Evolutionary conservation across 2,329 filamentous ascomycete genomes (phyloP).

Genomic region (Venturia asperata): DNA sequence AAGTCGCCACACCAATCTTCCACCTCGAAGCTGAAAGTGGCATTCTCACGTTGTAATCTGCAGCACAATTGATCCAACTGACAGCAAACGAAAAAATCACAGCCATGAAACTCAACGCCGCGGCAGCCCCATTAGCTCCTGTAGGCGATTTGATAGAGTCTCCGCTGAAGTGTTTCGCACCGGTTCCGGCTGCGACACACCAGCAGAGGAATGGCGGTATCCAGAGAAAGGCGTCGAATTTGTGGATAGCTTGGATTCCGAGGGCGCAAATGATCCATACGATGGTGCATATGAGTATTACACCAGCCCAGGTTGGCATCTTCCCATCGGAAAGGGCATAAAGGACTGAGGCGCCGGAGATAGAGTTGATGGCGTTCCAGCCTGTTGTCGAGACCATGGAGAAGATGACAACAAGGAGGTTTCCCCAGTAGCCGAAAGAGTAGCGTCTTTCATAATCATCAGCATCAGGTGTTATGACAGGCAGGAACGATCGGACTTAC

Average conservation of each 20-base stretch:
- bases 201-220: conserved; percentile 34
- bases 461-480: no score
- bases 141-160: conserved; percentile 25
- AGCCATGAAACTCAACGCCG: conserved; percentile 32
- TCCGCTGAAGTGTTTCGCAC: conserved; percentile 30
- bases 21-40: conserved; percentile 30
- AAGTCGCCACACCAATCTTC: conserved; percentile 29
- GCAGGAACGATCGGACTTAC: conserved; percentile 7
- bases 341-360: conserved; percentile 32
- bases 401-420: conserved; percentile 33
- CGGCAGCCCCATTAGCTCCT: conserved; percentile 30
- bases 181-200: conserved; percentile 34
- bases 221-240: conserved; percentile 32
- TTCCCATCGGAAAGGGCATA: conserved; percentile 33
- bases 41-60: conserved; percentile 36
- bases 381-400: conserved; percentile 34
- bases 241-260: conserved; percentile 36
- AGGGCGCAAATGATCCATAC: conserved; percentile 34
- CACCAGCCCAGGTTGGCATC: conserved; percentile 33
- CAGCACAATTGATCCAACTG: conserved; percentile 34
- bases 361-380: conserved; percentile 36
- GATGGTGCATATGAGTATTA: conserved; percentile 33
- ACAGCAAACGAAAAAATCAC: conserved; percentile 34
- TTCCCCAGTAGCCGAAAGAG: conserved; percentile 36
- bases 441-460: conserved; percentile 26